Evolutionary conservation across 2,329 filamentous ascomycete species (phyloP), one percentile per base, ranked within the genome.

Genomic region (Xylariaceae sp.): DNA sequence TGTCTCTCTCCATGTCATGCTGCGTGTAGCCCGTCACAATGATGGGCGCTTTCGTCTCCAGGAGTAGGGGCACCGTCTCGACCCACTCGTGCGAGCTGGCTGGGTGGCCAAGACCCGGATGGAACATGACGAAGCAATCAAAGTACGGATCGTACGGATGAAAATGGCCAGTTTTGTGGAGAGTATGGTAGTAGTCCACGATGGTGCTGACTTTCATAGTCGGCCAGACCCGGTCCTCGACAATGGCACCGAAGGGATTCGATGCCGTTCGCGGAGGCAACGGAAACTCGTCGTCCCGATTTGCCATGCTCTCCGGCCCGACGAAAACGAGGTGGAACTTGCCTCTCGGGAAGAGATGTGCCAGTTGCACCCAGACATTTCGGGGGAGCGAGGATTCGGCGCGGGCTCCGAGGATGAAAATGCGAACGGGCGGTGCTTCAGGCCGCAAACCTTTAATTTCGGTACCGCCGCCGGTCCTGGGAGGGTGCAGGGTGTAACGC

Each of bases 141-240:
- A 99, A 96, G 73, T 99, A 99, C 1, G 94, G 94, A 66, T 99
- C 94, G 66, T 95, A 96, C 0, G 95, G 94, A 50, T 88, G 83
- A 73, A 97, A 99, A 66, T 91, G 81, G 42, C 90, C 87, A 0
- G 92, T 88, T 66, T 90, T 83, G 73, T 99, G 92, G 60, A 99
- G 82, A 2, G 89, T 97, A 71, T 99, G 92, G 74, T 95, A 99
- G 73, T 99, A 96, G 61, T 99, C 94, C 45, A 97, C 92, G 63
- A 91, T 96, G 0, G 95, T 99, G 68, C 87, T 94, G 64, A 99
- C 95, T 75, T 99, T 99, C 82, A 97, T 84, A 58, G 87, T 86
- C 48, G 87, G 84, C 65, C 87, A 89, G 9, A 99, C 79, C 45
- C 92, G 84, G 68, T 95, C 92, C 71, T 99, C 95, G 12, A 96